These are phyloP conservation scores for Serendipita sp. DNA, from an alignment of 768 basidiomycete genomes.

Conservation along the genomic window DNA sequence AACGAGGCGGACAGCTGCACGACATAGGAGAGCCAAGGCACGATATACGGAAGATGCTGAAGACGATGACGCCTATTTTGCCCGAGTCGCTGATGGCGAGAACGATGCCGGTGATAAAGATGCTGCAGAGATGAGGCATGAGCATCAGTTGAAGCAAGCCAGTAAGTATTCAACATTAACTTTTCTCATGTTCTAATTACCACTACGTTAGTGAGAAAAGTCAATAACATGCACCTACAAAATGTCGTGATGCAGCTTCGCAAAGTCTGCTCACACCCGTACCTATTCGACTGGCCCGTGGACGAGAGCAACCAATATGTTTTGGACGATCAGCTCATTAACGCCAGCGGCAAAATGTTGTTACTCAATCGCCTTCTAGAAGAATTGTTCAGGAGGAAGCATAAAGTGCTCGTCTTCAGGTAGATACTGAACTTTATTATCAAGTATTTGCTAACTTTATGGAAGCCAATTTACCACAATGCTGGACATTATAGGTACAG, in stretches of 20 bases:
- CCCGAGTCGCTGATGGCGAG: conserved; percentile 33
- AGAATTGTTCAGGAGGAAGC: conserved; percentile 59
- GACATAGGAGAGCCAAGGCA: conserved; percentile 20
- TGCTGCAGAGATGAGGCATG: conserved; percentile 35
- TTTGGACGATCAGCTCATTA: conserved; percentile 64
- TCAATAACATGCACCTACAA: conserved; percentile 87
- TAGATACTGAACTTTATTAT: conserved; percentile 8
- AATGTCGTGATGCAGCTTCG: conserved; percentile 95
- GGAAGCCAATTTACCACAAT: conserved; percentile 84
- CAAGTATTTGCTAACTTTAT: background rate
- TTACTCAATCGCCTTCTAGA: conserved; percentile 74
- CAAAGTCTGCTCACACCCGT: conserved; percentile 89
- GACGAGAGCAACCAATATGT: conserved; percentile 46
- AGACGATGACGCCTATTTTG: conserved; percentile 46
- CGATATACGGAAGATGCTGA: conserved; percentile 39
- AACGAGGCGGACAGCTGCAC: conserved; percentile 15
- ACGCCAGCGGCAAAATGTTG: conserved; percentile 94
- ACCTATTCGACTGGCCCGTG: conserved; percentile 71
- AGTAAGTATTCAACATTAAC: conserved; percentile 25
- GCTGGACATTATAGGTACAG: conserved; percentile 85
- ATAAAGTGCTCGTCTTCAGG: conserved; percentile 71
- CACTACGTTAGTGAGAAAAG: conserved; percentile 44
- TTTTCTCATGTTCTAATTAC: background rate
- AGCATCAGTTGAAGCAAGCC: conserved; percentile 40
- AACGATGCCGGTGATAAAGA: conserved; percentile 31